phyloP scores from a whole-genome alignment of 1,284 basidiomycete species.

The Tylopilus sp. region DNA sequence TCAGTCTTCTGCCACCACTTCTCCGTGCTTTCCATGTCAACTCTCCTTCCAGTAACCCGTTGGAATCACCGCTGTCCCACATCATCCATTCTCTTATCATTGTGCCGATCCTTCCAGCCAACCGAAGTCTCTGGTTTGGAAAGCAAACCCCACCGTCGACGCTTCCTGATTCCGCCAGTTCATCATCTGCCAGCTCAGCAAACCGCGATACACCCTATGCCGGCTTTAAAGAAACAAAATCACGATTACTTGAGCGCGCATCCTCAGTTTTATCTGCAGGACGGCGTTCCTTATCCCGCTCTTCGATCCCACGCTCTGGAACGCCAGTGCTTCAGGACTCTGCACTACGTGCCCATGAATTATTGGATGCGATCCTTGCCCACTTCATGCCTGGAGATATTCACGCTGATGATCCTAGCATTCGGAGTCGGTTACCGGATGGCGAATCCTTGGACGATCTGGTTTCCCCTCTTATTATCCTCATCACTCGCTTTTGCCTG shows the following conservation, averaged over 20 bases:
- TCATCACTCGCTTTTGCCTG: slow-evolving; percentile 68
- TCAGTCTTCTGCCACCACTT: slow-evolving; percentile 55
- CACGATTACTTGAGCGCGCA: slow-evolving; percentile 62
- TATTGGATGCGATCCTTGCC: slow-evolving; percentile 60
- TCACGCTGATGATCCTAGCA: slow-evolving; percentile 61
- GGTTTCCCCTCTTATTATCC: slow-evolving; percentile 69
- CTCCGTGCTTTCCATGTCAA: slow-evolving; percentile 62
- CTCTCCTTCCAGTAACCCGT: slow-evolving; percentile 57
- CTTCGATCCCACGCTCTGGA: slow-evolving; percentile 45
- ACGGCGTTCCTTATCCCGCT: slow-evolving; percentile 54
- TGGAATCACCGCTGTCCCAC: slow-evolving; percentile 68
- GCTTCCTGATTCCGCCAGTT: slow-evolving; percentile 22
- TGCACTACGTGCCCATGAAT: slow-evolving; percentile 59
- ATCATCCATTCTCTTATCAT: slow-evolving; percentile 72
- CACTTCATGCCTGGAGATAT: slow-evolving; percentile 65
- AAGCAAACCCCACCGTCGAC: slow-evolving; percentile 6
- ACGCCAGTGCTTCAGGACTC: slow-evolving; percentile 46
- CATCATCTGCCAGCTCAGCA: slow-evolving; percentile 21
- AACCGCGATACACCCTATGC: slow-evolving; percentile 5
- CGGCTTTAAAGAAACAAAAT: slow-evolving; percentile 37
- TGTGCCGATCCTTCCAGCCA: slow-evolving; percentile 59
- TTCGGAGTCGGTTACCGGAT: slow-evolving; percentile 50
- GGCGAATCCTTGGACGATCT: slow-evolving; percentile 71
- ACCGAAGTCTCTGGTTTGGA: slow-evolving; percentile 53
- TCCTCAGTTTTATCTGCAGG: slow-evolving; percentile 53